Conservation (phyloP, 768 basidiomycete genomes). For the Xerocomellus intermedius region DNA sequence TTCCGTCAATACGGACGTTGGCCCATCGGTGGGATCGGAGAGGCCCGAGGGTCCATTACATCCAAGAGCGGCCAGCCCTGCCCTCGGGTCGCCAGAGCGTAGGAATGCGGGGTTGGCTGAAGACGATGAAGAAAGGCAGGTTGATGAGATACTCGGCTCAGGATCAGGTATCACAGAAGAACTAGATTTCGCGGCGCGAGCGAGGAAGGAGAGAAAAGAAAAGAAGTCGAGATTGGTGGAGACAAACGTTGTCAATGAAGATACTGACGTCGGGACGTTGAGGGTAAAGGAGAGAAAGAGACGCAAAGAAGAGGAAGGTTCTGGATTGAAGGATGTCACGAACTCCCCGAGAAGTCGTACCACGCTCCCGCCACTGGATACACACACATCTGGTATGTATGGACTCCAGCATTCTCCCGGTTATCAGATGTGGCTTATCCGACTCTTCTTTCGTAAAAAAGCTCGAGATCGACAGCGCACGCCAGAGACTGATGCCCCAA, state of each 20-base stretch:
- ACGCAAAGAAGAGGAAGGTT: conserved; percentile 37
- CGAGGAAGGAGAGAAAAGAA: conserved; percentile 46
- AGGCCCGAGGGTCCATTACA: conserved; percentile 36
- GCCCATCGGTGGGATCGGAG: conserved; percentile 27
- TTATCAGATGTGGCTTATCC: conserved; percentile 9
- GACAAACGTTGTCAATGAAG: conserved; percentile 18
- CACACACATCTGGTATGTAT: conserved; percentile 35
- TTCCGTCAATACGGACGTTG: conserved; percentile 36
- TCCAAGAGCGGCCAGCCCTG: conserved; percentile 63
- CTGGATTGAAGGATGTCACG: conserved; percentile 59
- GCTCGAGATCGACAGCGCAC: conserved; percentile 39
- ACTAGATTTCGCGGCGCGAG: conserved; percentile 14
- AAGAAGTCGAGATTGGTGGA: conserved; percentile 24
- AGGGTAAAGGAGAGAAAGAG: conserved; percentile 41
- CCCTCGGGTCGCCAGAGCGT: conserved; percentile 61
- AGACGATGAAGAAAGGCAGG: conserved; percentile 53
- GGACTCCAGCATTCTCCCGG: neutral
- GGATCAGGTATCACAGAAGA: conserved; percentile 16
- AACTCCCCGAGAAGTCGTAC: conserved; percentile 48
- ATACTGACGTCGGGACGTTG: conserved; percentile 23
- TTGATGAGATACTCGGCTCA: conserved; percentile 24
- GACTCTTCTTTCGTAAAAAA: conserved; percentile 15
- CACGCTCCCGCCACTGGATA: conserved; percentile 37
- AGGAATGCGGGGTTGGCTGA: conserved; percentile 55
- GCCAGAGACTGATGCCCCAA: conserved; percentile 36